Base-by-base conservation (phyloP, 2,329 filamentous ascomycete species). In the Fusarium sp. region DNA sequence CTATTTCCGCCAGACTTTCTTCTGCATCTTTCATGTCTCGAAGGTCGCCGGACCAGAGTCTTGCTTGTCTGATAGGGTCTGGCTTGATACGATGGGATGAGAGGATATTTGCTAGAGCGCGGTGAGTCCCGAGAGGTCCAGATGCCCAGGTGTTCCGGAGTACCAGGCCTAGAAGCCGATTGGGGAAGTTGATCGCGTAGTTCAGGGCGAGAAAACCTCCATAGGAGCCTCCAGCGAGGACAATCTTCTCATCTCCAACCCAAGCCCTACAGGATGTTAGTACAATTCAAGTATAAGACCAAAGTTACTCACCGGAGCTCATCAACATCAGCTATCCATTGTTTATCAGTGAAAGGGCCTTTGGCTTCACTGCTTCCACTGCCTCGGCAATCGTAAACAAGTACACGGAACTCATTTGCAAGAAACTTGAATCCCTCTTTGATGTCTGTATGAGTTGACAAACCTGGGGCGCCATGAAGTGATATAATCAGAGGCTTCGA, bases 341-440 rank as follows among this genome's bases (percentile, higher is more conserved):
- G 57, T n/a, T 63, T 49, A 19, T 63, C 57, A 1, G 20, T 63
- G 7, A 63, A 62, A 6, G 57, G 60, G 0, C 57, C 39, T 14
- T 56, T 55, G 39, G 45, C 4, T 2, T 62, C 44, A 7, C 60
- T 63, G 6, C 6, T 13, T 30, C 57, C 60, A 15, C 57, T 63
- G 2, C 60, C 60, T 20, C 60, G 39, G 14, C 30, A 33, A 41
- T 63, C 60, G 3, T 62, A 63, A 7, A 62, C 60, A 9, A 63
- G 44, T 13, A 63, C 44, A 3, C 60, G 60, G 14, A 56, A 63
- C 13, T 22, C 33, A 14, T 35, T 20, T 4, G 44, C n/a, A 1
- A 63, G 60, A 11, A 62, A 63, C 22, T 50, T 63, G 19, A 49
- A 62, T 3, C 40, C 49, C 1, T 47, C 39, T 14, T 56, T 47